phyloP scores from a whole-genome alignment of 305 asterid genomes.

The Nicotiana rustica region DNA sequence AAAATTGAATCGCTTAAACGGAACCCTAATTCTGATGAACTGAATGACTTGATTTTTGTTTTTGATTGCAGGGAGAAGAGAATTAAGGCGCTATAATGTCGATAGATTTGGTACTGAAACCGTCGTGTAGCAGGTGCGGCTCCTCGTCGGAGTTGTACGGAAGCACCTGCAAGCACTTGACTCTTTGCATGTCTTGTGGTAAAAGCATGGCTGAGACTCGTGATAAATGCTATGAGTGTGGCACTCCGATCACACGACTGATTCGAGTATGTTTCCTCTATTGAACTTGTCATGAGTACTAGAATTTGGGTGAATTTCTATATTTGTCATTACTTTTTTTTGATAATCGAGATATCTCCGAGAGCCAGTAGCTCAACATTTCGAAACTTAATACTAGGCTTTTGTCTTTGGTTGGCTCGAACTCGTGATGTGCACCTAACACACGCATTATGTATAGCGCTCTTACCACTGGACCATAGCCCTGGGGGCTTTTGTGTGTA shows the following conservation, averaged over 20 bases:
- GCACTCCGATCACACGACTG: conserved; percentile 74
- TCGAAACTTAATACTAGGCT: no score
- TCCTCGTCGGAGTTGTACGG: conserved; percentile 88
- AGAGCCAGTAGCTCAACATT: no score
- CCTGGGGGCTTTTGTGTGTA: no score
- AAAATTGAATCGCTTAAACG: neutral
- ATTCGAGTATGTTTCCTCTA: conserved; percentile 62
- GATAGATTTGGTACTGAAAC: conserved; percentile 81
- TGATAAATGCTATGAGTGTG: conserved; percentile 81
- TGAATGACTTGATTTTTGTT: neutral
- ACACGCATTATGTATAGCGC: no score
- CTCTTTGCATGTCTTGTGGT: conserved; percentile 86
- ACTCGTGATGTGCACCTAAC: no score
- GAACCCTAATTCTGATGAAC: conserved; percentile 25
- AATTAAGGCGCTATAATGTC: conserved; percentile 47
- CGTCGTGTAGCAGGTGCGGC: conserved; percentile 84
- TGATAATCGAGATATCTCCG: no score
- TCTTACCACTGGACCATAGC: no score
- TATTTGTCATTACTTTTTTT: neutral
- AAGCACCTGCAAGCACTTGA: conserved; percentile 90
- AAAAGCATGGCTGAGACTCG: conserved; percentile 79
- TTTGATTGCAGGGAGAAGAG: conserved; percentile 12
- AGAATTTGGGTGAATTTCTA: neutral
- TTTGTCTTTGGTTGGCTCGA: no score
- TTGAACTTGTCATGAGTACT: neutral